phyloP scores from a whole-genome alignment of 108 stramenopile species.

The Chaetoceros muelleri region DNA sequence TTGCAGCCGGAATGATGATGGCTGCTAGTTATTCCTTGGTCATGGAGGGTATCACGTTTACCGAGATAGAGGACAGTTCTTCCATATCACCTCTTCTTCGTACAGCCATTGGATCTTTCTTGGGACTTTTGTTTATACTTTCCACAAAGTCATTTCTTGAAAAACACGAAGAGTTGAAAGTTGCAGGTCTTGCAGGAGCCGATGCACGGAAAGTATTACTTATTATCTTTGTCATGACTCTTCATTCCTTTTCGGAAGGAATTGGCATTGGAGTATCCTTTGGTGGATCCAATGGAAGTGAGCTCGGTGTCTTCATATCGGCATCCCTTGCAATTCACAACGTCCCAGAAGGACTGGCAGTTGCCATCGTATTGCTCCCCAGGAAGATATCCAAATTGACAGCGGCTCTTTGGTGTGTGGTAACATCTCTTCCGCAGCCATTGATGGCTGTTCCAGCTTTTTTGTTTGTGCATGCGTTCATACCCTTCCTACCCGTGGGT shows the following conservation, averaged over 20 bases:
- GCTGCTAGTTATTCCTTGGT: constrained; percentile 85
- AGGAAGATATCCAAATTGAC: constrained; percentile 74
- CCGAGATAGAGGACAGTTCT: constrained; percentile 55
- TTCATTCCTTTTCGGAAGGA: constrained; percentile 97
- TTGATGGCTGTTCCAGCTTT: constrained; percentile 97
- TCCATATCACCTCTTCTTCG: constrained; percentile 24
- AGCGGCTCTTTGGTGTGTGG: constrained; percentile 88
- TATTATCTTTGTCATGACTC: constrained; percentile 96
- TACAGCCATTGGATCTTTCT: constrained; percentile 50
- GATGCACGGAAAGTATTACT: constrained; percentile 84
- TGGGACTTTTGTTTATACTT: constrained; percentile 80
- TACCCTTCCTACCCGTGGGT: constrained; percentile 90
- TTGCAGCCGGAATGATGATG: constrained; percentile 98
- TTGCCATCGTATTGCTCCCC: constrained; percentile 90
- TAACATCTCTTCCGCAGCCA: constrained; percentile 95
- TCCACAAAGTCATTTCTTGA: constrained; percentile 71
- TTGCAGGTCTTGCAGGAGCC: constrained; percentile 78
- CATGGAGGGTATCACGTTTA: constrained; percentile 70
- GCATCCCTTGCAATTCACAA: constrained; percentile 96
- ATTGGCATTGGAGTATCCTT: constrained; percentile 94
- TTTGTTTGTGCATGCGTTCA: constrained; percentile 89
- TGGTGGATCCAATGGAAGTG: constrained; percentile 73
- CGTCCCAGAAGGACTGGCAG: constrained; percentile 97
- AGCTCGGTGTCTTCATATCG: constrained; percentile 91
- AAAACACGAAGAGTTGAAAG: constrained; percentile 80